Evolutionary conservation across 116 monocot species (phyloP), one percentile per base, ranked within the genome.

Genomic region (Iris pallida): DNA sequence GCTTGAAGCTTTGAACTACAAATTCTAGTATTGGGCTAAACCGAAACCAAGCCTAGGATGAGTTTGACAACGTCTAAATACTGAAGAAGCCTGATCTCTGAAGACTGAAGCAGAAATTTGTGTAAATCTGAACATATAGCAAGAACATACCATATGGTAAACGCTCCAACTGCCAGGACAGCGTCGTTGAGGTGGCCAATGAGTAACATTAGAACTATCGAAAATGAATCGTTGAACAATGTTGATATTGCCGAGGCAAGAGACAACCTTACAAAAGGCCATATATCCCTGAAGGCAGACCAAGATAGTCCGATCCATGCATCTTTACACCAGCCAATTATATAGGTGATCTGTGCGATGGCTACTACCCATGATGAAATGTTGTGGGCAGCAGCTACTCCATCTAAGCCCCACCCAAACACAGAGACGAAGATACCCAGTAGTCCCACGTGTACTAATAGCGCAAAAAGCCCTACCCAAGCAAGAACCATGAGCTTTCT

Each of bases 301-400:
- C 64, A 76, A 30, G 71, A 78, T 64, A 94, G 90, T 14, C 93
- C 87, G 1, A 55, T 84, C 93, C 93, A 94, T 8, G 87, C 87
- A n/a, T 69, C 82, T 12, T 80, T 80, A 68, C 93, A 93, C 10
- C 68, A 45, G 0, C 93, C 89, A 59, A 74, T 52, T 19, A 88
- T 62, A 55, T 93, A 93, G 0, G 19, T 48, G 42, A 86, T 53
- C 73, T 93, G 79, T 14, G 73, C 76, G 0, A 79, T 20, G 11
- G 82, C 84, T 17, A 86, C 63, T 42, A 82, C 42, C 86, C 84
- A 84, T 89, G 82, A 89, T 4, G 89, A 69, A 1, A 66, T n/a
- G 62, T 93, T 89, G 11, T 89, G 80, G 4, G 86, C 70, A 7
- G 58, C 51, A 3, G 86, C 89, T 5, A 81, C 81, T 5, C 89